Percentiles rank a stretch among this genome's conserved stretches.
Evolutionary conservation across 2,329 filamentous ascomycete species (phyloP).

Genomic region (Gaeumannomyces sp.): DNA sequence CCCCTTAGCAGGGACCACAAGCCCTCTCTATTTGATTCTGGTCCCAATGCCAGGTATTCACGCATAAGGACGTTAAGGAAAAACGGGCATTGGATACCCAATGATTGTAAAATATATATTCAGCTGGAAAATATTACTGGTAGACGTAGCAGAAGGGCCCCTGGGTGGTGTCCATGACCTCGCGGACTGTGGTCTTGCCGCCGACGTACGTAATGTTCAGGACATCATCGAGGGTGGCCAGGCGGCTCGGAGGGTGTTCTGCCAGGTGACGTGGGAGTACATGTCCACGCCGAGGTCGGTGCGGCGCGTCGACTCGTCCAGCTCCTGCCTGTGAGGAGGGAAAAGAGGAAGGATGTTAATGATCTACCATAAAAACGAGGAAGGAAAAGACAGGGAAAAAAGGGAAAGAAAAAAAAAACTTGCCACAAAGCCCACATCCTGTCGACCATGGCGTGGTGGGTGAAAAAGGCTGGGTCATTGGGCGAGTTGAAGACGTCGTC

Average conservation of each 20-base stretch:
- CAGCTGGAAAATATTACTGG: no score
- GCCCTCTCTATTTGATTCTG: no score
- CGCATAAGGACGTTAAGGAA: no score
- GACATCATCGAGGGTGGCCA: slow-evolving; percentile 20
- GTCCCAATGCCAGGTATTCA: no score
- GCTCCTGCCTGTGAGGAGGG: slow-evolving; percentile 15
- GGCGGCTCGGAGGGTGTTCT: slow-evolving; percentile 20
- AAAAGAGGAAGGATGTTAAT: not conserved
- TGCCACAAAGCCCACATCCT: slow-evolving; percentile 18
- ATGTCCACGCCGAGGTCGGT: slow-evolving; percentile 19
- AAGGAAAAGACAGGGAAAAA: not conserved
- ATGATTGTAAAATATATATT: no score
- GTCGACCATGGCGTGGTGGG: slow-evolving; percentile 20
- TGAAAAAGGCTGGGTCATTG: slow-evolving; percentile 21
- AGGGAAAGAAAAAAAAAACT: not conserved
- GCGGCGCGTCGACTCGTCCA: slow-evolving; percentile 17
- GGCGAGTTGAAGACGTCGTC: slow-evolving; percentile 18
- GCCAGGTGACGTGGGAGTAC: slow-evolving; percentile 25
- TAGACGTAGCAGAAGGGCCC: slow-evolving; percentile 27
- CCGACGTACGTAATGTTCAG: slow-evolving; percentile 25
- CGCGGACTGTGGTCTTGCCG: slow-evolving; percentile 18
- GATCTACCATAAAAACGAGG: not conserved
- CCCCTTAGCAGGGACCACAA: no score
- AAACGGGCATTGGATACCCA: no score
- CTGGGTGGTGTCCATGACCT: slow-evolving; percentile 24